These are phyloP conservation scores for Fusarium denticulatum DNA, from an alignment of 2,329 filamentous ascomycete genomes.

Conservation along the genomic window DNA sequence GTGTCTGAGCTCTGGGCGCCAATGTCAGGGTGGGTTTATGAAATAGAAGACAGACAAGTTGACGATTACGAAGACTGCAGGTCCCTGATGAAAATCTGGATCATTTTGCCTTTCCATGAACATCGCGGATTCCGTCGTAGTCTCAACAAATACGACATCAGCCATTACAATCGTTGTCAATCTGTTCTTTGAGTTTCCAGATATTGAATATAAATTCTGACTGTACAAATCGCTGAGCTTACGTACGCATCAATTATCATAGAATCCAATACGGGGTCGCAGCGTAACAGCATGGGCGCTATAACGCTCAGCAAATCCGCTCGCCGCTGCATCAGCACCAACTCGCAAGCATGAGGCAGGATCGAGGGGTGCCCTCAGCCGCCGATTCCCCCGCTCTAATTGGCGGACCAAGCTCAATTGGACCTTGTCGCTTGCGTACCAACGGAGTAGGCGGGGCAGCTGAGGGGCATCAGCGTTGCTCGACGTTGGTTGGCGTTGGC, in stretches of 20 bases:
- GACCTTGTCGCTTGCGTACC: neutral
- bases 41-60: conserved; percentile 10
- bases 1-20: neutral
- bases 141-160: neutral
- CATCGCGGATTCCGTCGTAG: neutral
- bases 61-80: conserved; percentile 12
- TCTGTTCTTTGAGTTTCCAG: neutral
- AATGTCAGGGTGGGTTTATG: conserved; percentile 11
- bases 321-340: conserved; percentile 31
- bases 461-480: conserved; percentile 40
- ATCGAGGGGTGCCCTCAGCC: conserved; percentile 24
- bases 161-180: neutral
- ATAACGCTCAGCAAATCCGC: conserved; percentile 16
- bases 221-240: conserved; percentile 11
- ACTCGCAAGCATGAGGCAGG: conserved; percentile 19
- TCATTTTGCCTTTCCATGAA: neutral
- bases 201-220: neutral
- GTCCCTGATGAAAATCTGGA: conserved; percentile 12
- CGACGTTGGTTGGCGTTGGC: conserved; percentile 16
- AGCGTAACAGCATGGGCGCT: conserved; percentile 36
- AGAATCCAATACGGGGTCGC: conserved; percentile 38
- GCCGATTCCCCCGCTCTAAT: conserved; percentile 12
- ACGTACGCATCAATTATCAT: conserved; percentile 12
- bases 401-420: conserved; percentile 31
- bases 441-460: conserved; percentile 41